phyloP scores from a whole-genome alignment of 2,329 filamentous ascomycete species.

The Colletotrichum spaethianum region DNA sequence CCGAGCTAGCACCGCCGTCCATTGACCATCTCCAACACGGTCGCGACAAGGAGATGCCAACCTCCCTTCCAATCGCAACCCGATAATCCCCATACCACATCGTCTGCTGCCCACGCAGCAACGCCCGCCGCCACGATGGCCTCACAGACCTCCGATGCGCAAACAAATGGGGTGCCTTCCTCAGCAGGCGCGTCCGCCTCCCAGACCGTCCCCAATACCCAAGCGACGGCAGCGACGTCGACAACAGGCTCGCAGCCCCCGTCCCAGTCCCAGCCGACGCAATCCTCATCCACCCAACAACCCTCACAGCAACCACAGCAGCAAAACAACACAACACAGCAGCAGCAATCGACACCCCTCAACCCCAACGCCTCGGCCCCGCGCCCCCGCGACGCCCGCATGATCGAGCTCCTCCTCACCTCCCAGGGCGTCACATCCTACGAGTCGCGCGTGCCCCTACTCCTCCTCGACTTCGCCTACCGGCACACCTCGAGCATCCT shows the following conservation, averaged over 20 bases:
- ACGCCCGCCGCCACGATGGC: conserved; percentile 30
- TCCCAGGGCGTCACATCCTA: conserved; percentile 85
- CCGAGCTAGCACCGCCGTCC: not conserved
- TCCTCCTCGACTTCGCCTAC: conserved; percentile 90
- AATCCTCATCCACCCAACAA: conserved; percentile 40
- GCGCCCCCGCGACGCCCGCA: conserved; percentile 82
- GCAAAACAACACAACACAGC: conserved; percentile 28
- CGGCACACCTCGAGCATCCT: conserved; percentile 82
- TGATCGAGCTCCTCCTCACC: conserved; percentile 84
- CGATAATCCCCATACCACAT: not conserved
- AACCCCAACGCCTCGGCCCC: conserved; percentile 58
- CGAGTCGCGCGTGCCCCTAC: conserved; percentile 85
- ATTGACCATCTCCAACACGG: not conserved
- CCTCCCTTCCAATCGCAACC: not conserved
- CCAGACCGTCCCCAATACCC: conserved; percentile 55
- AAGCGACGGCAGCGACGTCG: conserved; percentile 49
- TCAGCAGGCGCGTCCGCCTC: conserved; percentile 55
- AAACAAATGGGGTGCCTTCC: conserved; percentile 67
- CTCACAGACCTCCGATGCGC: conserved; percentile 56
- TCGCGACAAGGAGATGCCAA: conserved; percentile 9
- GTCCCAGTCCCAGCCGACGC: conserved; percentile 36
- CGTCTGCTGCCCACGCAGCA: not conserved
- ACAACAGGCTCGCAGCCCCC: conserved; percentile 33
- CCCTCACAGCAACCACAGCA: conserved; percentile 44
- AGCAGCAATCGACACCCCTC: conserved; percentile 38